phyloP scores from a whole-genome alignment of 495 filamentous ascomycete species.

The Clohesyomyces aquaticus region DNA sequence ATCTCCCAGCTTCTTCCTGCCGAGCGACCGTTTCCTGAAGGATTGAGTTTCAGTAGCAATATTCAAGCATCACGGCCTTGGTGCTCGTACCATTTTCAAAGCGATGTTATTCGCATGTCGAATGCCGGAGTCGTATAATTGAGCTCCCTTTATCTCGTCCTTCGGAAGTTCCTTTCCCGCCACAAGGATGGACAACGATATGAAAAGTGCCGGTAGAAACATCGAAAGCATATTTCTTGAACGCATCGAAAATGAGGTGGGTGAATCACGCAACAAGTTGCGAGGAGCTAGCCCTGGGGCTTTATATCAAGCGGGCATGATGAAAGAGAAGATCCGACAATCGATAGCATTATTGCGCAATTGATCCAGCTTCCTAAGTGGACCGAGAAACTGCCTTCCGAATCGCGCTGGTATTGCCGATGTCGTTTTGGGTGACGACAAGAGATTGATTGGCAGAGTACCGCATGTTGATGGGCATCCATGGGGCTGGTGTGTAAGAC shows the following conservation, averaged over 20 bases:
- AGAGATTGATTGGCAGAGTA: slow-evolving; percentile 25
- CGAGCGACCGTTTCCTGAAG: slow-evolving; percentile 27
- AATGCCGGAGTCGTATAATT: slow-evolving; percentile 37
- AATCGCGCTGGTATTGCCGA: slow-evolving; percentile 9
- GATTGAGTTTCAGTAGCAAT: slow-evolving; percentile 16
- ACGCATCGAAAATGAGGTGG: neutral
- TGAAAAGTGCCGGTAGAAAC: slow-evolving; percentile 11
- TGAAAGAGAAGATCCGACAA: neutral
- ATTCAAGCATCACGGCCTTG: neutral
- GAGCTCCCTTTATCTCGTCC: slow-evolving; percentile 29
- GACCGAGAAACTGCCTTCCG: slow-evolving; percentile 13
- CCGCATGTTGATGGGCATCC: slow-evolving; percentile 21
- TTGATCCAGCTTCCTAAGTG: too few relatives aligned
- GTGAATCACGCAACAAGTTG: neutral
- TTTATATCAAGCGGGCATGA: slow-evolving; percentile 24
- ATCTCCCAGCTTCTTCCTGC: slow-evolving; percentile 20
- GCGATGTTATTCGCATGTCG: slow-evolving; percentile 35
- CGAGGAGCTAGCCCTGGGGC: neutral
- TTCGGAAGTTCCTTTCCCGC: slow-evolving; percentile 26
- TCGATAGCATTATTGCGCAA: slow-evolving; percentile 2
- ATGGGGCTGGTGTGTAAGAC: slow-evolving; percentile 14
- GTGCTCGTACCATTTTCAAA: slow-evolving; percentile 26
- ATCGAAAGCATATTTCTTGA: neutral
- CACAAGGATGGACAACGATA: slow-evolving; percentile 29
- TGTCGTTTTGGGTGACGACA: slow-evolving; percentile 6